Evolutionary conservation across 805 yeast species (phyloP), one percentile per base, ranked within the genome.

Genomic region (Naumovozyma castellii): DNA sequence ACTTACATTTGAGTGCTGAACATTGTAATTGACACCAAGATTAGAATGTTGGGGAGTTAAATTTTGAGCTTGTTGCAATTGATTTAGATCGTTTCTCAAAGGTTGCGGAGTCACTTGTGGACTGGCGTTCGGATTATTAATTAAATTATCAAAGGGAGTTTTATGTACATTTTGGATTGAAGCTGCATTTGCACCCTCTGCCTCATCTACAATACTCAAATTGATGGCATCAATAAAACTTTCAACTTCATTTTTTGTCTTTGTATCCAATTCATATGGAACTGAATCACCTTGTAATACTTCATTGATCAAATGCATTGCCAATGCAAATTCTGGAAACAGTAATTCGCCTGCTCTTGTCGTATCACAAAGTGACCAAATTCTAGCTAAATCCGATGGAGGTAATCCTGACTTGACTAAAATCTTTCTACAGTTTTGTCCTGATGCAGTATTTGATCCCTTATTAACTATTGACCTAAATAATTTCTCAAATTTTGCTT

Each of bases 281-380:
- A 87, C 67, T 8, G 78, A 66, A 47, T 83, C 86, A 20, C 94
- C 94, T 49, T 75, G 76, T 49, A 84, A 68, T 0, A 80, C 80
- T 53, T 75, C 62, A 49, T 83, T 81, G 57, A 94, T 86, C 49
- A 88, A 68, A 59, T 86, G 88, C 68, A 88, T 76, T 15, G 95
- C 85, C 48, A 88, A 68, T 15, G 94, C 94, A 67, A 88, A 88
- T 61, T 88, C 96, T 2, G 97, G 97, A 56, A 87, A 88, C 50
- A 88, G 64, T 44, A 88, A 72, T 39, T 76, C 71, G 1, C 97
- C 97, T 5, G 90, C 78, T 51, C 76, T 80, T 50, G 79, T 81
- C 2, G 94, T 80, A 56, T 88, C 97, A 8, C 94, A 73, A 42
- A 88, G 67, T 19, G 80, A 78, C 97, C 97, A 88, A 44, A 88